Base-by-base conservation (phyloP, 2,329 filamentous ascomycete species). In the Gnomoniopsis sp. region DNA sequence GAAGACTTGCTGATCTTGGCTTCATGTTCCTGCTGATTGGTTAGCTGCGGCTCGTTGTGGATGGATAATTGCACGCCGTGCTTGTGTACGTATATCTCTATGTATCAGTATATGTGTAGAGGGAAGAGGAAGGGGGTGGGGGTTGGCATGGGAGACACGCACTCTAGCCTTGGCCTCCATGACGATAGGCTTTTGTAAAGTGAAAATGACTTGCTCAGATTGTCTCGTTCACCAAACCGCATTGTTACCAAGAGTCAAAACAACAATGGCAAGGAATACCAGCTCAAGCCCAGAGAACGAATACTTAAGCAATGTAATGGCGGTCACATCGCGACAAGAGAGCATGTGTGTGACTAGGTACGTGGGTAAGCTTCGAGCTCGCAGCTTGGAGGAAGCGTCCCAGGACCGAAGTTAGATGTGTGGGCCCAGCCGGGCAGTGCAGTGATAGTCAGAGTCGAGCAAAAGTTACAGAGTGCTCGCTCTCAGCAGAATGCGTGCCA, bases 21-120 rank as follows among this genome's bases (percentile, higher is more conserved):
- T 71, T 86, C 84, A 63, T 77, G 77, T 72, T 77, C 79, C 83
- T 86, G 70, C 26, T 50, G 38, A 22, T 15, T 15, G 15, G 53
- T 62, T 3, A 62, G 57, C 26, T 17, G 34, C 34, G 30, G 26
- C n/a, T 12, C 34, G 43, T 14, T 19, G 30, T 43, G 11, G 4
- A 48, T 22, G 43, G 14, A 21, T 21, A 38, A 4, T 30, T 30
- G 4, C 8, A 4, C 8, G 8, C 26, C 4, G 26, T 30, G 26
- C 26, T 30, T 30, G 26, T 30, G n/a, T n/a, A n/a, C n/a, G n/a
- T n/a, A n/a, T n/a, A n/a, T n/a, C 8, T 30, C 4, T 41, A 41
- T 41, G 4, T 41, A 30, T 22, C 30, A 2, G 14, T 17, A 23
- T 22, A 30, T 30, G 8, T 3, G 17, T 47, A 23, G 19, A 33